Evolutionary conservation across 331 rosid genomes (phyloP).

Genomic region (Ulmus americana): DNA sequence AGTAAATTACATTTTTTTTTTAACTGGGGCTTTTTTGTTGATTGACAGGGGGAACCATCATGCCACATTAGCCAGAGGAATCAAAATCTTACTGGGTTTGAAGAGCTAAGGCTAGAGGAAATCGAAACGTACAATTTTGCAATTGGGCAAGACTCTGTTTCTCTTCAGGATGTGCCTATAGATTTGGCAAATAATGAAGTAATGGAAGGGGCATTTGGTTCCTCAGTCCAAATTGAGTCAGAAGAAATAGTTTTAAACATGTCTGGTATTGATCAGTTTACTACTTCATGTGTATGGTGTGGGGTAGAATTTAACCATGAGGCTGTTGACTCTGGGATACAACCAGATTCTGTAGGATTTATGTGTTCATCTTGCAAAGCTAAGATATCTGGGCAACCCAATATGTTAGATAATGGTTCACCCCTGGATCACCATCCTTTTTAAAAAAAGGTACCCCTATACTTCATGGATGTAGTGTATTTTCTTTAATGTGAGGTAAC

Average conservation of each 20-base stretch:
- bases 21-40: slow-evolving; percentile 12
- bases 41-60: slow-evolving; percentile 33
- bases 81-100: slow-evolving; percentile 30
- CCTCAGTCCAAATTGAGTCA: slow-evolving; percentile 46
- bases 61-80: slow-evolving; percentile 22
- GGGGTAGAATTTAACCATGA: slow-evolving; percentile 61
- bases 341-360: slow-evolving; percentile 69
- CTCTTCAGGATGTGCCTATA: slow-evolving; percentile 35
- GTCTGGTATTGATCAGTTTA: slow-evolving; percentile 36
- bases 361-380: slow-evolving; percentile 72
- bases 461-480: not conserved
- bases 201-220: slow-evolving; percentile 33
- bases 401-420: slow-evolving; percentile 39
- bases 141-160: slow-evolving; percentile 37
- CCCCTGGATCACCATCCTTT: slow-evolving; percentile 28
- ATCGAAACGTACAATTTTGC: slow-evolving; percentile 37
- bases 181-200: slow-evolving; percentile 28
- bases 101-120: slow-evolving; percentile 43
- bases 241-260: slow-evolving; percentile 39
- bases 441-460: not conserved
- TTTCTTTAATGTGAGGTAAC: not conserved
- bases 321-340: slow-evolving; percentile 52
- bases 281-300: slow-evolving; percentile 63
- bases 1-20: not conserved
- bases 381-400: slow-evolving; percentile 56